Percentiles rank a stretch among this genome's conserved stretches.
Evolutionary conservation across 192 early-diverging fungal species (phyloP).

Genomic region (Coemansia sp.): DNA sequence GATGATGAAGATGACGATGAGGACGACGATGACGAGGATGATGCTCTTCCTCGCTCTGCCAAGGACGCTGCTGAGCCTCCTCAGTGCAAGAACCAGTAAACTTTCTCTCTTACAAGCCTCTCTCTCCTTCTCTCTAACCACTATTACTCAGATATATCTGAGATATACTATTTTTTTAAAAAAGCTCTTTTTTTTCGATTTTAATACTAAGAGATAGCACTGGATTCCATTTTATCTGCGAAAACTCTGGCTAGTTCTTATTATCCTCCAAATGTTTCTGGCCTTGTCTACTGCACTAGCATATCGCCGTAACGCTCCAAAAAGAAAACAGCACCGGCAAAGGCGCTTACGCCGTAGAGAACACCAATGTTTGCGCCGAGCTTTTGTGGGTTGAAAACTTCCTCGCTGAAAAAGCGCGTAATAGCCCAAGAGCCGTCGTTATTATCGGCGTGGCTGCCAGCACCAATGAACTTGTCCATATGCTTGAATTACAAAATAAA

Average conservation of each 20-base stretch:
- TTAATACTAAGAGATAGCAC: too few species aligned
- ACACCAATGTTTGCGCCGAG: constrained; percentile 45
- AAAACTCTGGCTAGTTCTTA: too few species aligned
- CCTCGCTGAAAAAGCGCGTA: constrained; percentile 51
- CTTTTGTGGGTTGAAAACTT: constrained; percentile 46
- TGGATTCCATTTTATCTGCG: too few species aligned
- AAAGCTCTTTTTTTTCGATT: background rate
- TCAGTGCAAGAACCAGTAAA: constrained; percentile 60
- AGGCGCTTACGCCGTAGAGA: constrained; percentile 52
- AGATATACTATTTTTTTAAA: background rate
- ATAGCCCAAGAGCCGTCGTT: constrained; percentile 52
- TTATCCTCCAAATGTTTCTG: background rate
- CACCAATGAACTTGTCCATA: constrained; percentile 25
- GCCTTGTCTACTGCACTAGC: constrained; percentile 34
- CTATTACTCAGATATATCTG: too few species aligned
- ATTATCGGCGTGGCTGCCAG: constrained; percentile 17
- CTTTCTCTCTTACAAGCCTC: background rate
- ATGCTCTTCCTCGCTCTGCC: constrained; percentile 49
- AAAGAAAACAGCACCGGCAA: constrained; percentile 55
- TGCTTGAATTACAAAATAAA: too few species aligned
- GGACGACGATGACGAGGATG: constrained; percentile 49
- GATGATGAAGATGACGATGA: constrained; percentile 42
- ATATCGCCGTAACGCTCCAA: constrained; percentile 50
- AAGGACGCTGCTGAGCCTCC: constrained; percentile 56
- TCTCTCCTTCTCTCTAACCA: too few species aligned